A percentile compares a stretch with the other conserved stretches of the same genome.
Evolutionary conservation across 805 yeast genomes (phyloP).

Genomic region (Schwanniomyces yamadae): DNA sequence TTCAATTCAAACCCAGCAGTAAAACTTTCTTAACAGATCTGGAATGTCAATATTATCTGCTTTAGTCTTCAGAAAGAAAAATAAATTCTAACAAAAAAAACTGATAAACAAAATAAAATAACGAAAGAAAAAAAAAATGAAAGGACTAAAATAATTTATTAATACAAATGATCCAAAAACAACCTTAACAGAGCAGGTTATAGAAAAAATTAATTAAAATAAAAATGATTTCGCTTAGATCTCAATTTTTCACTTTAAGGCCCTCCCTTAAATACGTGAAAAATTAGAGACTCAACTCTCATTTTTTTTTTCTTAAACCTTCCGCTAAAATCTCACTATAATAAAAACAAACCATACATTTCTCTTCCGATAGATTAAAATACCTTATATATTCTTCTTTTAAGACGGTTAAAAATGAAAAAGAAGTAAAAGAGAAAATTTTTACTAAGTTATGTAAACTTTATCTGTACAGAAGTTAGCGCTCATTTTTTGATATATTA

Average conservation of each 20-base stretch:
- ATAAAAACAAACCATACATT: slow-evolving; percentile 2
- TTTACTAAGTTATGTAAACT: slow-evolving; percentile 1
- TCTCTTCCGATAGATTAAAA: slow-evolving; percentile 4
- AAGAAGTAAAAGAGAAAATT: slow-evolving; percentile 2
- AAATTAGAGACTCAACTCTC: slow-evolving; percentile 1
- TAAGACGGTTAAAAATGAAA: not conserved
- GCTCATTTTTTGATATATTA: not conserved
- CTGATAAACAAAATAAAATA: slow-evolving; percentile 5
- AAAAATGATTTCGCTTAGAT: no score
- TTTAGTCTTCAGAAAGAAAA: slow-evolving; percentile 2
- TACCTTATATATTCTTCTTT: slow-evolving; percentile 2
- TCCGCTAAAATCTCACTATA: not conserved
- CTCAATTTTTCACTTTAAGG: not conserved
- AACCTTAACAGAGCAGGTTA: no score
- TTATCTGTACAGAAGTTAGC: slow-evolving; percentile 3
- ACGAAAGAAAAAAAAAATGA: slow-evolving; percentile 4
- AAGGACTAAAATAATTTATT: no score
- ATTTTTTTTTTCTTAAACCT: slow-evolving; percentile 1
- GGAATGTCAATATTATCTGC: not conserved
- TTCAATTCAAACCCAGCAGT: slow-evolving; percentile 1
- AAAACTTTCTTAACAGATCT: slow-evolving; percentile 2
- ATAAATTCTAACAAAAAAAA: slow-evolving; percentile 3
- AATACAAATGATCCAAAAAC: no score
- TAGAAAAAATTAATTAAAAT: no score
- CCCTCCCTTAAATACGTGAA: not conserved